Conservation (phyloP, 768 basidiomycete genomes). For the Trametes sanguinea region DNA sequence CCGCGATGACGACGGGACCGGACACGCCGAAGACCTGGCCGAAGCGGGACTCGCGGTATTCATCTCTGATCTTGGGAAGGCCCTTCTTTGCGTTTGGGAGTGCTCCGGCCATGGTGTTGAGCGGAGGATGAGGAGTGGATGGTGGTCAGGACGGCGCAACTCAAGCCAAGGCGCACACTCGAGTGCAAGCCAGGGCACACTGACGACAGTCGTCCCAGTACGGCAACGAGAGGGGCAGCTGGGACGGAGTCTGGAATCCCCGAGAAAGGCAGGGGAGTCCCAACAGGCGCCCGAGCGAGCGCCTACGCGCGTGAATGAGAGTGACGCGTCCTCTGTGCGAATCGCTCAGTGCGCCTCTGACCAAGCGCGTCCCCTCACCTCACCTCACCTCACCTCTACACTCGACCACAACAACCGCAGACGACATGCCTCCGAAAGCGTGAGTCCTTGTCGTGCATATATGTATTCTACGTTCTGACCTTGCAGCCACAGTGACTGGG, state of each 20-base stretch:
- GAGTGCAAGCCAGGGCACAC: slow-evolving; percentile 15
- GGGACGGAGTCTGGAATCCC: slow-evolving; percentile 20
- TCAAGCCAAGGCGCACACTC: background rate
- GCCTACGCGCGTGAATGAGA: slow-evolving; percentile 26
- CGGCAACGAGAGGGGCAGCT: slow-evolving; percentile 1
- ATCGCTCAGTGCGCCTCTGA: slow-evolving; percentile 8
- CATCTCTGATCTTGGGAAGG: slow-evolving; percentile 87
- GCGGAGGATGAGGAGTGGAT: slow-evolving; percentile 7
- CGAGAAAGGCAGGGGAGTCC: background rate
- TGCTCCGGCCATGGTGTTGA: slow-evolving; percentile 82
- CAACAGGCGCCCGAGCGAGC: slow-evolving; percentile 4
- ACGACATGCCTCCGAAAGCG: slow-evolving; percentile 90
- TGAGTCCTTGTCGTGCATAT: slow-evolving; percentile 45
- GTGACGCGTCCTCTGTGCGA: slow-evolving; percentile 36
- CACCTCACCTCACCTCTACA: slow-evolving; percentile 19
- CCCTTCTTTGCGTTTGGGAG: slow-evolving; percentile 87
- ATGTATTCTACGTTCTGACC: slow-evolving; percentile 14
- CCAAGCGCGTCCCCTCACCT: slow-evolving; percentile 20
- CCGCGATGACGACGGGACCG: slow-evolving; percentile 96
- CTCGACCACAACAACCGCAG: slow-evolving; percentile 28
- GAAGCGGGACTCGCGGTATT: slow-evolving; percentile 84
- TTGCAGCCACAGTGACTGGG: slow-evolving; percentile 80
- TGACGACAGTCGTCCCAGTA: slow-evolving; percentile 23
- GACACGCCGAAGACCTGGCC: slow-evolving; percentile 95
- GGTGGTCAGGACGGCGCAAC: slow-evolving; percentile 9